These are phyloP conservation scores for Candida tammaniensis DNA, from an alignment of 805 yeast genomes.

Conservation along the genomic window DNA sequence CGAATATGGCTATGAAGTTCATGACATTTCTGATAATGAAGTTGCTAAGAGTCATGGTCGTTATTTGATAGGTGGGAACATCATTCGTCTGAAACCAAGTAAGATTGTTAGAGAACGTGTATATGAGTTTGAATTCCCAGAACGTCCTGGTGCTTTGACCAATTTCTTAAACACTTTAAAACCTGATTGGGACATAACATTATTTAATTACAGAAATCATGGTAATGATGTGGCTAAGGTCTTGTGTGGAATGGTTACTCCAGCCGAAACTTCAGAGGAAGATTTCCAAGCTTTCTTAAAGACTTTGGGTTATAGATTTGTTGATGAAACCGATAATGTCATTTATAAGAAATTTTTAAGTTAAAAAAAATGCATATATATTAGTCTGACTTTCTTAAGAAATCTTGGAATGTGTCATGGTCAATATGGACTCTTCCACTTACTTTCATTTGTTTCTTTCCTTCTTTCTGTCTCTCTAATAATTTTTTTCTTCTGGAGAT, in stretches of 20 bases:
- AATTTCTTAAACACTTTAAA: constrained; percentile 72
- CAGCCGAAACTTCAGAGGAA: constrained; percentile 57
- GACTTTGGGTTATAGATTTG: constrained; percentile 69
- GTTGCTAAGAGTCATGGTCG: constrained; percentile 96
- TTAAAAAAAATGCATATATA: constrained; percentile 2
- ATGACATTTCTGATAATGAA: constrained; percentile 88
- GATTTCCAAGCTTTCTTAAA: constrained; percentile 68
- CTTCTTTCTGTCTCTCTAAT: constrained; percentile 86
- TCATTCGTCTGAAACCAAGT: constrained; percentile 33
- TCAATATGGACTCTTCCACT: constrained; percentile 76
- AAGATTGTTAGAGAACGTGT: constrained; percentile 70
- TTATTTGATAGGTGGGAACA: constrained; percentile 84
- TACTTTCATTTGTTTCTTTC: constrained; percentile 80
- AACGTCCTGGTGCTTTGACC: constrained; percentile 90
- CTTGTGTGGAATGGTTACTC: constrained; percentile 85
- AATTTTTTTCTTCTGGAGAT: constrained; percentile 85
- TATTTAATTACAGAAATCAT: constrained; percentile 95
- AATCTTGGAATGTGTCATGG: constrained; percentile 87
- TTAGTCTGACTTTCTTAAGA: constrained; percentile 42
- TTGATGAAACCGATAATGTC: constrained; percentile 79
- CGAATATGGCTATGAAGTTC: constrained; percentile 64
- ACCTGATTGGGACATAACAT: constrained; percentile 83
- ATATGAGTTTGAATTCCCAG: constrained; percentile 91
- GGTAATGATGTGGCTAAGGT: constrained; percentile 95
- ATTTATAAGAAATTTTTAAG: constrained; percentile 79